Conservation (phyloP, 768 basidiomycete species). For the Zangia roseola region DNA sequence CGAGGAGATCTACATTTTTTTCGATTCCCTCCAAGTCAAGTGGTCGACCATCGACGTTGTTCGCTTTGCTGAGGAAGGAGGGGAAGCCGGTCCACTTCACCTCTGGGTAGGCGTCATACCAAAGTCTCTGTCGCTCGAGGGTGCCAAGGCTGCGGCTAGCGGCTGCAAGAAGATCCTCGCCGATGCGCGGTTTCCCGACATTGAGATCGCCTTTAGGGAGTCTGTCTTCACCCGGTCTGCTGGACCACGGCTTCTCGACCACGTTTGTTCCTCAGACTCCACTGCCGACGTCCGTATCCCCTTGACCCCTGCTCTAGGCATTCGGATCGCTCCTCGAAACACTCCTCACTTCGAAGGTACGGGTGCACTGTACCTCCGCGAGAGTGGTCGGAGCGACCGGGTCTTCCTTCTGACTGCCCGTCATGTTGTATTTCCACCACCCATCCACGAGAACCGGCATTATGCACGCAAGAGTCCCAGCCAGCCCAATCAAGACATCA, state of each 20-base stretch:
- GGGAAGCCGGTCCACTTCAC: neutral
- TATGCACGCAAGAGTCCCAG: no score
- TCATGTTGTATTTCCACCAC: no score
- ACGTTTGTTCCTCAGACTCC: conserved; percentile 13
- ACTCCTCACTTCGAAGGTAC: no score
- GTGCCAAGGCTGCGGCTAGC: neutral
- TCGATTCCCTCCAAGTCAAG: neutral
- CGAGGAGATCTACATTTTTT: neutral
- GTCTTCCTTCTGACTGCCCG: no score
- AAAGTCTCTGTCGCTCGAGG: neutral
- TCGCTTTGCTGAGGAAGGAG: neutral
- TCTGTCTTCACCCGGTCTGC: neutral
- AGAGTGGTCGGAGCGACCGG: no score
- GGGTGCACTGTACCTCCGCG: no score
- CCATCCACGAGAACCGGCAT: no score
- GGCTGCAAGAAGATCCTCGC: neutral
- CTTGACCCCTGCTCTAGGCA: conserved; percentile 29
- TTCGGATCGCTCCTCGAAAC: no score
- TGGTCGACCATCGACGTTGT: neutral
- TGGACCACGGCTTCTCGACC: neutral
- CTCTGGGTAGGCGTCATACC: neutral
- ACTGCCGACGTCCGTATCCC: conserved; percentile 19
- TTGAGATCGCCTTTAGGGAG: neutral
- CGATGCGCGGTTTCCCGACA: neutral
- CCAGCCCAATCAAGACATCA: no score